phyloP scores from a whole-genome alignment of 257 asterid genomes.

The Solanum dulcamara region DNA sequence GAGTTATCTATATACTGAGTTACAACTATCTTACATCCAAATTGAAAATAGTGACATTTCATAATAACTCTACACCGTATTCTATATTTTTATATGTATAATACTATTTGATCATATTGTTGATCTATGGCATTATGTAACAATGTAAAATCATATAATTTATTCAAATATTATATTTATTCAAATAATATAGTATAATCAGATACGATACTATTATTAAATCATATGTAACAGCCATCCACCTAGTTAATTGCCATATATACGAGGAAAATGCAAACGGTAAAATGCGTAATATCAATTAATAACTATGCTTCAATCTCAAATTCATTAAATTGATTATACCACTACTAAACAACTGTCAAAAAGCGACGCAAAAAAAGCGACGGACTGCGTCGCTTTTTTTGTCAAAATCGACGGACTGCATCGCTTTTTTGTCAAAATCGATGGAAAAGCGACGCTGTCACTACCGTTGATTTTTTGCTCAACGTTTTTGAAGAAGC shows the following conservation, averaged over 20 bases:
- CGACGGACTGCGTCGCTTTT: no score
- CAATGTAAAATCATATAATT: not conserved
- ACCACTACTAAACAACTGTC: no score
- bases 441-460: no score
- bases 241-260: not conserved
- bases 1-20: not conserved
- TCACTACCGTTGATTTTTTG: no score
- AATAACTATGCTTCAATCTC: not conserved
- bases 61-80: not conserved
- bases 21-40: not conserved
- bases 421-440: no score
- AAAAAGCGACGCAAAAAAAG: no score
- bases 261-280: fast-evolving
- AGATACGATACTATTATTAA: no score
- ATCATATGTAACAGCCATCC: not conserved
- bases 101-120: not conserved
- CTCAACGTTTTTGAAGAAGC: no score
- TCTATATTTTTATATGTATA: no score
- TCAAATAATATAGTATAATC: no score
- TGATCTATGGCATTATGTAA: not conserved
- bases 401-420: no score
- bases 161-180: no score
- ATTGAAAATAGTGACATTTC: not conserved
- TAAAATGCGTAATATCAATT: not conserved
- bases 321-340: not conserved